Evolutionary conservation across 495 filamentous ascomycete species (phyloP), one percentile per base, ranked within the genome.

Genomic region (Penicillium riverlandense): DNA sequence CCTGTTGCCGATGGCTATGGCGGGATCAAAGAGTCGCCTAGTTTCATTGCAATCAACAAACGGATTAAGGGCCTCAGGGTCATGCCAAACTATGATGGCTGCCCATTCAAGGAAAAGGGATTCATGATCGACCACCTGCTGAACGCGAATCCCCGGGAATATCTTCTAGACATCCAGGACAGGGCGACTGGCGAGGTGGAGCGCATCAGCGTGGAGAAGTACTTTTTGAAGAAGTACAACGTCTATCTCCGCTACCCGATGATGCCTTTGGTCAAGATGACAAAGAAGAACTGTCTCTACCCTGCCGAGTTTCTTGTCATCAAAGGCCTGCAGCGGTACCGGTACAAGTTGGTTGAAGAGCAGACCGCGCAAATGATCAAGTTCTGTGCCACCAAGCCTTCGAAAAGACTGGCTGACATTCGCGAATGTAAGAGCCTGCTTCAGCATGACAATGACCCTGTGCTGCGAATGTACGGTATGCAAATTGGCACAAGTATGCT

Each of bases 331-430:
- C 87, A 95, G 65, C 78, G 83, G 1, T 98, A 90, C 61, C 71
- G 74, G 1, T 86, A 68, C 67, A 96, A 95, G 71, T 67, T 96
- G 2, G 78, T 79, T 47, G 77, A 85, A 12, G 53, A 47, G 1
- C 61, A 75, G 72, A 92, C 89, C 0, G 59, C 75, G 0, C 55
- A 76, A 8, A 96, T 98, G 91, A 95, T 98, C 65, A 88, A 83
- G 57, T 88, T 86, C 59, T 88, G 90, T 2, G 81, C 79, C 5
- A 71, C 71, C 22, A 74, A 78, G 2, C 92, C 92, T 0, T 35
- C 48, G 0, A 53, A 80, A 22, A 86, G 91, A 13, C 71, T 77
- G 53, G 40, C 52, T 0, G 71, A 82, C 11, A 84, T 96, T 41
- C 48, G 73, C 29, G 59, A 75, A n/a, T 83, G 83, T 14, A 75